Base-by-base conservation (phyloP, 148 eudicot species). In the Chenopodium album region DNA sequence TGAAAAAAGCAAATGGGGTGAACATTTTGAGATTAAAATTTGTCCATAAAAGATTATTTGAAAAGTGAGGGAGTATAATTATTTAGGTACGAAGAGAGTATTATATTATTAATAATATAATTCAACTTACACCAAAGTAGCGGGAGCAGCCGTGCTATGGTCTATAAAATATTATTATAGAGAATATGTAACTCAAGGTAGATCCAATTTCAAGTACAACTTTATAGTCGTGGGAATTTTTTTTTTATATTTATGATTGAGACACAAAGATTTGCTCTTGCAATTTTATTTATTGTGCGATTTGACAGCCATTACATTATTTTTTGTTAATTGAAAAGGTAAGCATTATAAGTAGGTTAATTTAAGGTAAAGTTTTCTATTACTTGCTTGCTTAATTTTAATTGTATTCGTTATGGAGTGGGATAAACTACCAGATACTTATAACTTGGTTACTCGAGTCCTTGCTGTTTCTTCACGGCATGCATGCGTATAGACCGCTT, bases 111-210 rank as follows among this genome's bases (percentile, higher is more conserved):
- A 41, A 41, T 41, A 41, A 41, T 41, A 41, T 41, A 41, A 41
- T 68, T 29, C 26, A 11, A 34, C 3, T 44, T 64, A 74, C 23
- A 47, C 48, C 23, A 64, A 81, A 31, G 59, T 56, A 34, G 73
- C 41, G 29, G 68, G 68, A 54, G 62, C 59, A 79, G 75, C 76
- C 81, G 81, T 79, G 81, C 62, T 59, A 34, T 66, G 59, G 12
- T 2, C 54, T 70, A 76, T 69, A 76, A 16, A 82, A 54, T 79
- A 79, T 34, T 34, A 11, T 10, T 41, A 37, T 31, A 41, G 37
- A 76, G 17, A 9, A 28, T 3, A 41, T 7, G 26, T 56, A 54
- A 48, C 60, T 60, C 20, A 41, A 79, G 29, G 54, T 69, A 60
- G 70, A 68, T 76, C 76, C 75, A 76, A 78, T 56, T 65, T 70